Percentiles rank a stretch among this genome's conserved stretches.
phyloP scores from a whole-genome alignment of 1,139 yeast genomes.

The Chernovozyma aurita region DNA sequence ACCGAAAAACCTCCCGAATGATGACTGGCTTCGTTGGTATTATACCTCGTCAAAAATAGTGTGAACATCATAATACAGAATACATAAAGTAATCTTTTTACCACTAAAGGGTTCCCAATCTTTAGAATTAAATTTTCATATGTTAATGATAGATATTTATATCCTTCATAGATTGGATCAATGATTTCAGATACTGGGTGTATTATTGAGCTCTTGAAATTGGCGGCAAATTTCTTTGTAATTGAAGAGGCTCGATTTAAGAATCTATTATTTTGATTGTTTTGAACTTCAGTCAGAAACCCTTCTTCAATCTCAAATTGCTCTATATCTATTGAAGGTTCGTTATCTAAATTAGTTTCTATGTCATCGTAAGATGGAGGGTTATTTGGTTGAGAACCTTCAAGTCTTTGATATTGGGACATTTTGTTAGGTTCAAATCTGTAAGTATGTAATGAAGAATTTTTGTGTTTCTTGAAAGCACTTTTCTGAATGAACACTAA shows the following conservation, averaged over 20 bases:
- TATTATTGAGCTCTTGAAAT: slow-evolving; percentile 42
- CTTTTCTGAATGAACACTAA: too few relatives aligned
- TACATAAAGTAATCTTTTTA: slow-evolving; percentile 72
- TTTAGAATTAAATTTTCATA: slow-evolving; percentile 57
- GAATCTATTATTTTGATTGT: slow-evolving; percentile 14
- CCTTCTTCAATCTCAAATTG: slow-evolving; percentile 42
- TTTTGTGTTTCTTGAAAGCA: too few relatives aligned
- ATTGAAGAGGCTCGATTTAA: slow-evolving; percentile 25
- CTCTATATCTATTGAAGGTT: slow-evolving; percentile 19
- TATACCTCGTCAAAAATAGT: slow-evolving; percentile 54
- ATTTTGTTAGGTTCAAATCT: too few relatives aligned
- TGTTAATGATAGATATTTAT: slow-evolving; percentile 37
- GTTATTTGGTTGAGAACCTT: slow-evolving; percentile 1
- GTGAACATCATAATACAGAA: slow-evolving; percentile 54
- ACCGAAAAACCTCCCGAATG: slow-evolving; percentile 41
- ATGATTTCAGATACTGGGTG: slow-evolving; percentile 52
- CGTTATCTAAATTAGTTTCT: slow-evolving; percentile 4
- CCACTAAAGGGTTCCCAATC: slow-evolving; percentile 81
- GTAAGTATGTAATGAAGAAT: too few relatives aligned
- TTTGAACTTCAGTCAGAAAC: slow-evolving; percentile 10
- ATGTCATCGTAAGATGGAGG: slow-evolving; percentile 6
- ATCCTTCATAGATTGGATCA: slow-evolving; percentile 67
- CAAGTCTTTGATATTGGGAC: slow-evolving; percentile 4
- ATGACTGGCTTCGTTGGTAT: slow-evolving; percentile 43
- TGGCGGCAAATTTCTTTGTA: slow-evolving; percentile 30